Evolutionary conservation across 164 flowering plant genomes (phyloP), one percentile per base, ranked within the genome.

Genomic region (Kalanchoe fedtschenkoi): DNA sequence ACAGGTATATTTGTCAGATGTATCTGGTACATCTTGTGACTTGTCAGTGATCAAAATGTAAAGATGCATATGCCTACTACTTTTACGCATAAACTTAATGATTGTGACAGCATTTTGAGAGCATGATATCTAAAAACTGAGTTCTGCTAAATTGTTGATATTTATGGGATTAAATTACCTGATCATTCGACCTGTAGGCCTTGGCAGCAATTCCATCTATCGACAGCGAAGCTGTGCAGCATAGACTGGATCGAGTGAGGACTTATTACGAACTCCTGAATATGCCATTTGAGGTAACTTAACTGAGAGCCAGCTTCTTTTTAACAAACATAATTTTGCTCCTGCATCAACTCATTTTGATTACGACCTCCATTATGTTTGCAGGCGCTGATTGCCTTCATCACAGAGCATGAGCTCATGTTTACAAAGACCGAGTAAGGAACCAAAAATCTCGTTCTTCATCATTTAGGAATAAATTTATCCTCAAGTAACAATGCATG

Each of bases 341-440:
- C 61, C 37, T 38, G 29, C 41, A 42, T 42, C 46, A 42, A 13
- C 17, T 42, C 14, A 15, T 13, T 19, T 42, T 1, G 46, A 17
- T 58, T 24, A n/a, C 37, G 19, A 58, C 14, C 15, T 26, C 4
- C 9, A 34, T 34, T 43, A 16, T 63, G 26, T 37, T 67, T 74
- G 62, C 88, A 95, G 99, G 97, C 97, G 21, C 70, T 95, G 72
- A 87, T 91, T 32, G 96, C 99, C 57, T 95, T 89, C 71, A 83
- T 91, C 54, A 61, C 82, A 15, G 99, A 95, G 76, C 99, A 89
- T 44, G 88, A 77, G 57, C 51, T 75, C 72, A 74, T 89, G 72
- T 95, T 86, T 70, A 78, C 91, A 14, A 65, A 76, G 22, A 65
- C 79, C 53, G 99, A 95, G 99, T 95, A 65, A 81, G 96, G 17